phyloP scores from a whole-genome alignment of 2,329 filamentous ascomycete genomes.

The Trichoderma oligosporum region DNA sequence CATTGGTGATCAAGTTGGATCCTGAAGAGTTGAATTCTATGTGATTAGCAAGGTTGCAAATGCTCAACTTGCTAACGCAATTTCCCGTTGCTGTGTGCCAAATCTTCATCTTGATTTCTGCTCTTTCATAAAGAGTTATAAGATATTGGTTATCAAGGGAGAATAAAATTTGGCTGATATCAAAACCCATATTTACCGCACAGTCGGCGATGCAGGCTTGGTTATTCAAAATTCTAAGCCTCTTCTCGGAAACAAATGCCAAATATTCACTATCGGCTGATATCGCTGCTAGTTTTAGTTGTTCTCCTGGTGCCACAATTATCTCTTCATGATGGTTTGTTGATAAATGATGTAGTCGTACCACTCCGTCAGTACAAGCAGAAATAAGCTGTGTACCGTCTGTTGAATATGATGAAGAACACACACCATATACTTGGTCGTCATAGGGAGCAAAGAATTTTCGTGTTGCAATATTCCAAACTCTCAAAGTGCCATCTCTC shows the following conservation, averaged over 20 bases:
- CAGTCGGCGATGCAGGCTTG: neutral
- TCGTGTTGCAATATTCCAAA: neutral
- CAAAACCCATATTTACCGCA: rapidly evolving
- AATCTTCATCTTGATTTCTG: neutral
- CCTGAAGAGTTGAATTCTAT: neutral
- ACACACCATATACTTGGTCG: neutral
- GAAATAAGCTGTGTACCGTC: neutral
- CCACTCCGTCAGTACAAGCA: neutral
- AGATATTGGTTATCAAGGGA: neutral
- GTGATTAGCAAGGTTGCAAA: conserved; percentile 2
- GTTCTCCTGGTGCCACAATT: neutral
- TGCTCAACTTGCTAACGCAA: neutral
- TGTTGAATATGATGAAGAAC: neutral
- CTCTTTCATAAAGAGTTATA: neutral
- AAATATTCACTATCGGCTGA: neutral
- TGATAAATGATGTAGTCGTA: neutral
- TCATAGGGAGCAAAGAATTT: neutral
- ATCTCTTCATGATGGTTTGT: neutral
- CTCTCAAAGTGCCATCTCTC: neutral
- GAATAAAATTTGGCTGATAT: neutral
- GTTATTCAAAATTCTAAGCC: neutral
- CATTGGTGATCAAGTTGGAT: conserved; percentile 4
- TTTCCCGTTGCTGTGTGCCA: neutral
- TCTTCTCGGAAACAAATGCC: neutral
- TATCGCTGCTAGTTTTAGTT: neutral